Evolutionary conservation across 306 rosid genomes (phyloP), one percentile per base, ranked within the genome.

Genomic region (Sesbania bispinosa): DNA sequence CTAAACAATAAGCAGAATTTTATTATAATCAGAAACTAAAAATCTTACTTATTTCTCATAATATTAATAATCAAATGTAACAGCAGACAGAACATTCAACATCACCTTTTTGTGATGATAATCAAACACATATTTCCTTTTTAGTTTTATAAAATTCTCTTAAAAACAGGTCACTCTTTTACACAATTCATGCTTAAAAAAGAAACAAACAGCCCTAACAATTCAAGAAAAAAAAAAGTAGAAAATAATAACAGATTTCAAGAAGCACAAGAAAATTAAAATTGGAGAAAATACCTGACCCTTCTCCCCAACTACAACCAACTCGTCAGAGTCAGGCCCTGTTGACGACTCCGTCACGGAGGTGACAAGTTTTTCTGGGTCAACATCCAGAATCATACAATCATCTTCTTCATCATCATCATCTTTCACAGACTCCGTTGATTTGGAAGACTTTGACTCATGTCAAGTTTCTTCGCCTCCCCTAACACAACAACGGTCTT

Each of bases 321-420:
- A 72, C 54, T 92, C 96, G 19, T 92, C 96, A 10, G 89, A 82
- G 23, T 90, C 96, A n/a, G 93, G 81, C 30, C 62, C 83, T 52
- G 29, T 51, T 5, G 27, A 24, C 14, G 71, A 27, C 14, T 78
- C 80, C 3, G 76, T 62, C 13, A 52, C 79, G 1, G 69, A 51
- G 14, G 54, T 42, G n/a, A 79, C 66, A 43, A 29, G 24, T 10
- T 77, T 78, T 26, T 87, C 88, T 0, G 96, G 97, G 75, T 89
- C 92, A 61, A 88, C 74, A 19, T 91, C 96, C 68, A 92, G 77
- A 62, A 92, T 14, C 19, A 88, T 69, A 15, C 97, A 92, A 45
- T 92, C 97, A 53, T 88, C 71, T 0, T 61, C 92, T 30, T 87
- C 88, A 0, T 27, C 79, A 23, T 86, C 97, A 2, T 55, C 62